Evolutionary conservation across 2,329 filamentous ascomycete genomes (phyloP), one percentile per base, ranked within the genome.

Genomic region (Penicillium sp.): DNA sequence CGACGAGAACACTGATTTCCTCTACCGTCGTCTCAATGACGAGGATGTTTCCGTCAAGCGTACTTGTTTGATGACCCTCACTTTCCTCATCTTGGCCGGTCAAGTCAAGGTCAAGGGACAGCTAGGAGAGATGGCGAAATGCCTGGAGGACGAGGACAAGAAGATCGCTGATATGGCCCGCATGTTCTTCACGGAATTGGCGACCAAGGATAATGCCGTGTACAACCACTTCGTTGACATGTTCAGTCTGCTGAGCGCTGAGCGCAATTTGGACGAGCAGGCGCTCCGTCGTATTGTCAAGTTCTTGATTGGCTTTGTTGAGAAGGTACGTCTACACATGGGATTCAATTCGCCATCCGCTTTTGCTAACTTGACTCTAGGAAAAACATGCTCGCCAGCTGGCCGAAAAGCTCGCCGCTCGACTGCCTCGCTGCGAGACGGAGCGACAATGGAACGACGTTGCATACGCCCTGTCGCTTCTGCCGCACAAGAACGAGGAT

Each of bases 181-280:
- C 55, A 97, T 97, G 93, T 99, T 99, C 84, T 99, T 99, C 75
- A 93, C 91, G 0, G 94, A 99, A 75, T 83, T 99, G 52, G 92
- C 92, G 58, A 96, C 92, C 64, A 99, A 99, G 79, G 94, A 99
- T 72, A 99, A 99, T 69, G 94, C 94, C 2, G 91, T 99, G 2
- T 99, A 99, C 75, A 99, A 99, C 72, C 93, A 99, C 77, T 99
- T 99, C 75, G 92, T 99, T 27, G 94, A 99, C 71, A 97, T 99
- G 91, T 99, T 99, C 75, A 93, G 90, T 69, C 78, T 97, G 61
- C 80, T 99, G 44, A 94, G 90, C 54, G 89, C 92, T 0, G 93
- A 95, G 64, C 84, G 84, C 49, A 84, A 81, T 29, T 80, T 99
- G 62, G 87, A 91, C 9, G 93, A 97, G 71, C 91, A 96, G 64